Conservation (phyloP, 2,329 filamentous ascomycete species). For the Trichophyton verrucosum region DNA sequence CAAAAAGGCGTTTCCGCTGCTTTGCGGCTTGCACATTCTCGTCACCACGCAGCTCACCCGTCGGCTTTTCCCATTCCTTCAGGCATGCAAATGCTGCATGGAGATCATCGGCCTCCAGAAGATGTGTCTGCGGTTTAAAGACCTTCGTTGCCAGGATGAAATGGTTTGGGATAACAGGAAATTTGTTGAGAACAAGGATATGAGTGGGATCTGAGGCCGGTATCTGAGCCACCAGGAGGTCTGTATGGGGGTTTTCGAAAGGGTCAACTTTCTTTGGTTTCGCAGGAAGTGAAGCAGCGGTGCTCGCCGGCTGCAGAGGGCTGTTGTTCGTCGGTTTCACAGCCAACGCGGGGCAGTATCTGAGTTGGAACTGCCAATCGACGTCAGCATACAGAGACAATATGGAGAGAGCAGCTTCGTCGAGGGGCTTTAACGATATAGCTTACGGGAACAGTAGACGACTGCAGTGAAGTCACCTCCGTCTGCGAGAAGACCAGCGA, state of each 20-base stretch:
- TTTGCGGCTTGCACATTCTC: not conserved
- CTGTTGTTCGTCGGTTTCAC: slow-evolving; percentile 27
- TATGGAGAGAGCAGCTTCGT: not conserved
- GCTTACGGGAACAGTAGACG: slow-evolving; percentile 25
- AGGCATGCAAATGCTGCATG: slow-evolving; percentile 32
- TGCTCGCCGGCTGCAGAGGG: slow-evolving; percentile 11
- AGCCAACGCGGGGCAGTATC: slow-evolving; percentile 38
- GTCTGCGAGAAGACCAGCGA: slow-evolving; percentile 31
- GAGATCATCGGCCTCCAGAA: slow-evolving; percentile 34
- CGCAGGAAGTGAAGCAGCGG: slow-evolving; percentile 2
- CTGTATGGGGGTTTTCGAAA: slow-evolving; percentile 32
- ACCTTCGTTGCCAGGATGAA: slow-evolving; percentile 38
- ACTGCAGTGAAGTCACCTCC: slow-evolving; percentile 26
- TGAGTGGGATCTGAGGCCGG: slow-evolving; percentile 26
- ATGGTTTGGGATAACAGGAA: slow-evolving; percentile 37
- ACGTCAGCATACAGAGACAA: not conserved
- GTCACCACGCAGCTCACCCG: not conserved
- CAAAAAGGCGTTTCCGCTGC: slow-evolving; percentile 27
- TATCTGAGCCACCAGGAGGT: slow-evolving; percentile 32
- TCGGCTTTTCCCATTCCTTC: slow-evolving; percentile 25
- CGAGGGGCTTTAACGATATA: not conserved
- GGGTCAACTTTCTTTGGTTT: slow-evolving; percentile 29
- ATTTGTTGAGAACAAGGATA: slow-evolving; percentile 37
- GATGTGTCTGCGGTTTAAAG: slow-evolving; percentile 33
- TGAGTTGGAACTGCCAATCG: slow-evolving; percentile 33